Evolutionary conservation across 495 filamentous ascomycete genomes (phyloP).

Genomic region (Opeltia flavorubescens): DNA sequence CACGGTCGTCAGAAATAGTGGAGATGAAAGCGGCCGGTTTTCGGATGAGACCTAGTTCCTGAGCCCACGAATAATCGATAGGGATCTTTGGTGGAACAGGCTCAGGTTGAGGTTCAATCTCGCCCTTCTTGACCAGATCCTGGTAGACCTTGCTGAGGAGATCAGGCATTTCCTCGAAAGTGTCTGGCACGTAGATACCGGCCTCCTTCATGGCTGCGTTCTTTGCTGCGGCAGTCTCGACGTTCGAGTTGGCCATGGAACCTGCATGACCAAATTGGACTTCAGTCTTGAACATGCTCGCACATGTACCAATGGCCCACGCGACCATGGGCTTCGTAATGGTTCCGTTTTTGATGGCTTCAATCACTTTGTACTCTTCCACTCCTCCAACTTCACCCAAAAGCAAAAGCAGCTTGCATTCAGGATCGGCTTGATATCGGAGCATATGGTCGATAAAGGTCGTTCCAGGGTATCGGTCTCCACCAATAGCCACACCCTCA

Average conservation of each 20-base stretch:
- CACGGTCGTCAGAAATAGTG: constrained; percentile 98
- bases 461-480: constrained; percentile 95
- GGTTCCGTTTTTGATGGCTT: constrained; percentile 81
- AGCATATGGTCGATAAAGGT: constrained; percentile 98
- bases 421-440: constrained; percentile 85
- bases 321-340: constrained; percentile 98
- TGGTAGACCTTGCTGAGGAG: constrained; percentile 69
- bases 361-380: constrained; percentile 98
- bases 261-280: constrained; percentile 99
- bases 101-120: constrained; percentile 73
- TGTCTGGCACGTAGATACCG: constrained; percentile 85
- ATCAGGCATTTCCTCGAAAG: constrained; percentile 87
- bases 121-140: constrained; percentile 66
- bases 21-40: constrained; percentile 99
- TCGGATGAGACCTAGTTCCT: constrained; percentile 97
- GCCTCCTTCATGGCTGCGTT: constrained; percentile 93
- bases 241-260: constrained; percentile 95
- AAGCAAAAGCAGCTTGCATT: constrained; percentile 91
- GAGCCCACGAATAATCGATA: constrained; percentile 99
- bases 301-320: constrained; percentile 98
- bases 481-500: constrained; percentile 97
- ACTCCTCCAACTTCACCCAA: constrained; percentile 98
- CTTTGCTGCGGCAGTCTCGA: constrained; percentile 92
- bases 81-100: constrained; percentile 96
- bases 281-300: constrained; percentile 99